These are phyloP conservation scores for Alnus glutinosa DNA, from an alignment of 306 rosid species.

Conservation along the genomic window DNA sequence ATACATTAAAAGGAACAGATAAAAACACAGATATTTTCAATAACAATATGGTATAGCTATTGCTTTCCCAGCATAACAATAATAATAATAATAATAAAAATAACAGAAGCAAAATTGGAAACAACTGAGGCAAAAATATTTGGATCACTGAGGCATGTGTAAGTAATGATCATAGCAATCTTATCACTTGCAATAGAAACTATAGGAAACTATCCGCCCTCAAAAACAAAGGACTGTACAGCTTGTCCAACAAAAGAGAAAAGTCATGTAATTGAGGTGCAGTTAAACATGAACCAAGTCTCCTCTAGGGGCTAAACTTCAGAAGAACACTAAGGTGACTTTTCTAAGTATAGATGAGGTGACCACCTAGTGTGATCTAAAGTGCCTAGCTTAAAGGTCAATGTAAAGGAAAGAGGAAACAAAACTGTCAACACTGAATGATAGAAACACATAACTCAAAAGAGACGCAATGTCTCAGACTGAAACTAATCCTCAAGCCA, in stretches of 20 bases:
- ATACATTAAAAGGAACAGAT: background rate
- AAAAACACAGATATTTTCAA: constrained; percentile 1
- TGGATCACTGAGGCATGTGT: background rate
- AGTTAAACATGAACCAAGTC: background rate
- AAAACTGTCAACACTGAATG: too few relatives aligned
- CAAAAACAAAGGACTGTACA: too few relatives aligned
- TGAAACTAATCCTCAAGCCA: background rate
- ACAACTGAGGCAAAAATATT: background rate
- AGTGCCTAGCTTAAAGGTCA: too few relatives aligned
- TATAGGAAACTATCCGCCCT: too few relatives aligned
- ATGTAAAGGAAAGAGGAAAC: too few relatives aligned
- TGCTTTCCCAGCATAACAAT: background rate
- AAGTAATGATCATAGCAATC: too few relatives aligned
- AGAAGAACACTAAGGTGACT: too few relatives aligned
- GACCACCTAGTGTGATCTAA: too few relatives aligned
- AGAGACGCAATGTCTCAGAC: background rate
- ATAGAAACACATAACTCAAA: background rate
- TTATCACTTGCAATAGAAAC: too few relatives aligned
- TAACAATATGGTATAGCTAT: background rate
- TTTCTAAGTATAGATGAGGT: too few relatives aligned
- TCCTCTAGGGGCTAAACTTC: background rate
- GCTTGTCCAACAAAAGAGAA: too few relatives aligned
- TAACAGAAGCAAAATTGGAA: background rate
- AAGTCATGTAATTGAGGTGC: background rate
- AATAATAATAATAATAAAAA: background rate